Base-by-base conservation (phyloP, 1,139 yeast genomes). In the Kodamaea plutei region DNA sequence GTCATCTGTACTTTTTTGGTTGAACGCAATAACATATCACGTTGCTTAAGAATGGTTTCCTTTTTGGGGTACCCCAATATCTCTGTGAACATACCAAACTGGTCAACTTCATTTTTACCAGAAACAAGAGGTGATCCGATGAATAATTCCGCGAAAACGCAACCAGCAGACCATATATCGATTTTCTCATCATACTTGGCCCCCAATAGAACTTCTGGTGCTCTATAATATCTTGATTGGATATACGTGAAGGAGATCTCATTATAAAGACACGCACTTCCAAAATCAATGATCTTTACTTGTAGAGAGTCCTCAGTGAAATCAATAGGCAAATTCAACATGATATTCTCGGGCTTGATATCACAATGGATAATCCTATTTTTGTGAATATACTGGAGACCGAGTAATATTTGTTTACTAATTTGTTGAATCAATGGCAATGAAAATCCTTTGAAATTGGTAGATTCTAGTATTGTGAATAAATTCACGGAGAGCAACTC, bases 191-290 rank as follows among this genome's bases (percentile, higher is more conserved):
- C 68, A 52, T 87, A 87, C 19, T 76, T 69, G 36, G 87, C 79
- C 2, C 95, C 96, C n/a, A 85, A 48, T 23, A 84, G 63, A 4
- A 87, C 88, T 51, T 87, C 96, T 0, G 96, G 88, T 10, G 85
- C 82, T 34, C 85, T 53, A 45, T 79, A 79, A 44, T 70, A 79
- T 26, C 85, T 48, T 1, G 84, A 78, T 47, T 79, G 85, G 27
- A 79, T 69, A 41, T 79, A 79, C 1, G 82, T 71, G 41, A 64
- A 77, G 1, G 73, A 58, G 2, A 69, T 60, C 30, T 73, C 74
- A 31, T 64, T 61, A 4, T 45, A 47, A 11, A 57, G 56, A 41
- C 83, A 73, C 0, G 84, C 75, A 0, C 84, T 69, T 0, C 85
- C 85, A 48, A 78, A 78, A 49, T 79, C 85, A 30, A 79, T 77